Base-by-base conservation (phyloP, 805 yeast genomes). In the Yarrowia sp. region DNA sequence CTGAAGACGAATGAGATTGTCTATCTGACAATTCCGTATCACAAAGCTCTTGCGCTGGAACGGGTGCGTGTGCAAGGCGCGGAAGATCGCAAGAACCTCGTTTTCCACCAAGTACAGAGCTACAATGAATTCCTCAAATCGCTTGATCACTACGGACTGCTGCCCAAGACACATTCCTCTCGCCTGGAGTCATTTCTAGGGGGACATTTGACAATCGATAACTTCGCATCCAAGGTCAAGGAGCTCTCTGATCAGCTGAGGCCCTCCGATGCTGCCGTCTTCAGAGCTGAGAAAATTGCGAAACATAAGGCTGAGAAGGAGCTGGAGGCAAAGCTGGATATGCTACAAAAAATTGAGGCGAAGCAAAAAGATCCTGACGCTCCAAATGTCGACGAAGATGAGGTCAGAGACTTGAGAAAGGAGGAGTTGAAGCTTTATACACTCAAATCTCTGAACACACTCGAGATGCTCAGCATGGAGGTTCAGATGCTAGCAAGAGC, bases 201-300 rank as follows among this genome's bases (percentile, higher is more conserved):
- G 4, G 51, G 51, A n/a, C 41, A 58, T 32, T 11, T 58, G 40
- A 58, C 51, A 1, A 46, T 43, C 12, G 51, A 58, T 16, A 58
- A 58, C 41, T 30, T 41, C 16, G 51, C 38, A 21, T 21, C 63
- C 17, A 41, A 58, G 33, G 51, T 58, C n/a, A 41, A 41, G 32
- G 35, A 64, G 38, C 68, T 66, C 44, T 40, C 67, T 1, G 49
- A 51, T 11, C 36, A 30, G 10, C 59, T 70, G 11, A 62, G 66
- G 26, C 51, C 68, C 11, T 66, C 67, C 7, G 76, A 75, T 30
- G 71, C 88, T 0, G 78, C 80, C 0, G 70, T 73, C 11, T 78
- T 81, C 69, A 80, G 98, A 69, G 85, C 86, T 22, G 87, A 84
- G 56, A 92, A 91, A 73, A 90, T 92, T 65, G 87, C 82, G 17